phyloP scores from a whole-genome alignment of 2,329 filamentous ascomycete genomes.

The Aspergillus sergii region DNA sequence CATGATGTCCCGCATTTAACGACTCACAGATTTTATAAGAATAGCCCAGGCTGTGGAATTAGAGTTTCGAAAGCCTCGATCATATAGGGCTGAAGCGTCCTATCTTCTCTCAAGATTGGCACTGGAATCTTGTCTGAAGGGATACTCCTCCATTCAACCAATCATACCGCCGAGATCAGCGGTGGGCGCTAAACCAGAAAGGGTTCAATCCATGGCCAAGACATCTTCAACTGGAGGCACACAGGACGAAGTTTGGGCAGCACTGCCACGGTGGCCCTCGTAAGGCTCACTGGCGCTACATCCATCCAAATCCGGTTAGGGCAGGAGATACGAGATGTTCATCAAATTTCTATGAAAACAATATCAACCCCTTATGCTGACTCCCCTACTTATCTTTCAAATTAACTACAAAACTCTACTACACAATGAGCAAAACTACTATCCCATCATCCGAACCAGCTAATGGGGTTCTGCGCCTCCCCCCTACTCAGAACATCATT shows the following conservation, averaged over 20 bases:
- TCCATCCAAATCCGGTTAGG: neutral
- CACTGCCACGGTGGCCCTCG: neutral
- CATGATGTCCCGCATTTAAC: neutral
- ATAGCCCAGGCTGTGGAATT: neutral
- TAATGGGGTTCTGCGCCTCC: neutral
- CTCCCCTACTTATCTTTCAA: neutral
- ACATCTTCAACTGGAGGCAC: neutral
- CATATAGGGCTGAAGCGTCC: neutral
- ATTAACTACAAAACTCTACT: neutral
- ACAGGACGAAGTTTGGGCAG: neutral
- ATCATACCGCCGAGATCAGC: neutral
- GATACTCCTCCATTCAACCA: neutral
- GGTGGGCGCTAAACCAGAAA: neutral
- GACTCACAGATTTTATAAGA: neutral
- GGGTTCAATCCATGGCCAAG: neutral
- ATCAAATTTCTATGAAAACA: accelerated
- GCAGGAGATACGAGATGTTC: neutral
- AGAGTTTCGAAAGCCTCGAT: no score
- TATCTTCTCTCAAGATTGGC: neutral
- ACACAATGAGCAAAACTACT: neutral
- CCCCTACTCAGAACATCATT: neutral
- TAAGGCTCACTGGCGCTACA: neutral
- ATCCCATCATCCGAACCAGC: no score
- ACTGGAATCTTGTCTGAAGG: neutral
- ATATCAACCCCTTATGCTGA: neutral